Percentiles rank a stretch among this genome's conserved stretches.
Conservation (phyloP, 2,329 filamentous ascomycete species). For the Colletotrichum sp. region DNA sequence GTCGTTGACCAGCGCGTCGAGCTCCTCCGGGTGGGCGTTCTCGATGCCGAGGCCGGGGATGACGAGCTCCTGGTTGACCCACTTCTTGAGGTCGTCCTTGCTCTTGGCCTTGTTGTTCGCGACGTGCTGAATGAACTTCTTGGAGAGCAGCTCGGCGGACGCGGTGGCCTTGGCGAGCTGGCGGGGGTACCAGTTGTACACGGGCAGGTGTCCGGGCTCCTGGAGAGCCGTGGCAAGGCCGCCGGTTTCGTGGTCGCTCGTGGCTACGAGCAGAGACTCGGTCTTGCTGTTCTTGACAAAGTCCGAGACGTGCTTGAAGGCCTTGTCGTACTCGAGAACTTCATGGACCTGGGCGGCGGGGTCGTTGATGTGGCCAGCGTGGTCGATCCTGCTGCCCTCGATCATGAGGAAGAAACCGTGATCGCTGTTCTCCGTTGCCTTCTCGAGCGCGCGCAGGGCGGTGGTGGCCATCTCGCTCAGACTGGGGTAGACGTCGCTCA, state of each 20-base stretch:
- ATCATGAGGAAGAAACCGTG: constrained; percentile 99
- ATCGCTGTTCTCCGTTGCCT: constrained; percentile 82
- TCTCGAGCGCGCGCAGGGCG: constrained; percentile 78
- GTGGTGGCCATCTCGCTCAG: constrained; percentile 90
- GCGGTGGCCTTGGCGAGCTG: constrained; percentile 79
- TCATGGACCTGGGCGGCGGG: constrained; percentile 87
- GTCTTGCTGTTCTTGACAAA: constrained; percentile 78
- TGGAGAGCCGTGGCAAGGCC: constrained; percentile 83
- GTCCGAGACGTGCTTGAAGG: constrained; percentile 82
- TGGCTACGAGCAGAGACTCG: constrained; percentile 83
- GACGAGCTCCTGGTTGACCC: constrained; percentile 73
- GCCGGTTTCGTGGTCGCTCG: constrained; percentile 96
- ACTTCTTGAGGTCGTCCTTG: constrained; percentile 56
- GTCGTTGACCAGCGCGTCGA: constrained; percentile 66
- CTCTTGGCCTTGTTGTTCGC: constrained; percentile 34
- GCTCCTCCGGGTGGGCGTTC: constrained; percentile 74
- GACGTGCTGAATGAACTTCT: constrained; percentile 67
- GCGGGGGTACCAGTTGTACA: constrained; percentile 80
- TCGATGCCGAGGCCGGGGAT: constrained; percentile 75
- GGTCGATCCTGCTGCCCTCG: constrained; percentile 94
- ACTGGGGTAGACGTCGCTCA: constrained; percentile 83
- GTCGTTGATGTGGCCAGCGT: constrained; percentile 87
- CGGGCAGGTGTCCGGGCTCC: constrained; percentile 55
- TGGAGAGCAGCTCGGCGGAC: constrained; percentile 74
- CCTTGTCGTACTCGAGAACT: constrained; percentile 91